Evolutionary conservation across 768 basidiomycete species (phyloP).

Genomic region (Udeniomyces megalosporus): DNA sequence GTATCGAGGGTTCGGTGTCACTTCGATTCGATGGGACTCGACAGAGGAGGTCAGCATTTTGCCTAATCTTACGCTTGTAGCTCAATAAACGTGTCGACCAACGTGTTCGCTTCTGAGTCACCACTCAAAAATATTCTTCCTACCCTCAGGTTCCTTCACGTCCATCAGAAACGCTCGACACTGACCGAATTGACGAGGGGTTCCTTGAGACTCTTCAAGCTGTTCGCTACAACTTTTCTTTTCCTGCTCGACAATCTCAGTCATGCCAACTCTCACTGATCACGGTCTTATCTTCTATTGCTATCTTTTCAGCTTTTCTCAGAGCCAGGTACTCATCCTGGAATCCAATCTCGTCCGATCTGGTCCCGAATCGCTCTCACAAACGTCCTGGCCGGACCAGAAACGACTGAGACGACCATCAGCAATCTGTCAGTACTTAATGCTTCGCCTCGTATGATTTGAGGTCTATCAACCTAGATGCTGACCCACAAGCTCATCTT

Average conservation of each 20-base stretch:
- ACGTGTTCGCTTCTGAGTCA: too few species aligned
- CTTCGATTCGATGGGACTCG: neutral
- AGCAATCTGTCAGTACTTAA: neutral
- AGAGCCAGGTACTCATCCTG: slow-evolving; percentile 5
- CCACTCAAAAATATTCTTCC: neutral
- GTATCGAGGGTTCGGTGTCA: too few species aligned
- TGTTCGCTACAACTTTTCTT: neutral
- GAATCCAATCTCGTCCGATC: neutral
- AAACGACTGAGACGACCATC: neutral
- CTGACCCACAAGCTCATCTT: too few species aligned
- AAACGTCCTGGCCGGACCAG: neutral
- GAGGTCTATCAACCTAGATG: too few species aligned
- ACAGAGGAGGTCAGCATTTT: too few species aligned
- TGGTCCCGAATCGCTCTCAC: slow-evolving; percentile 9
- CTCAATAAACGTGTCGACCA: neutral
- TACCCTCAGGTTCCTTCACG: neutral
- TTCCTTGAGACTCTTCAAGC: neutral
- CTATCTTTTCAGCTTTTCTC: neutral
- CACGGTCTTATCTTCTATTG: neutral
- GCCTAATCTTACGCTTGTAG: too few species aligned
- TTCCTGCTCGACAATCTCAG: neutral
- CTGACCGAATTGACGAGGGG: neutral
- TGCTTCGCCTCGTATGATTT: too few species aligned
- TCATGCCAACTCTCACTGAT: too few species aligned
- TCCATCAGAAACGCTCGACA: neutral